These are phyloP conservation scores for Hydnomerulius pinastri DNA, from an alignment of 768 basidiomycete species.

Conservation along the genomic window DNA sequence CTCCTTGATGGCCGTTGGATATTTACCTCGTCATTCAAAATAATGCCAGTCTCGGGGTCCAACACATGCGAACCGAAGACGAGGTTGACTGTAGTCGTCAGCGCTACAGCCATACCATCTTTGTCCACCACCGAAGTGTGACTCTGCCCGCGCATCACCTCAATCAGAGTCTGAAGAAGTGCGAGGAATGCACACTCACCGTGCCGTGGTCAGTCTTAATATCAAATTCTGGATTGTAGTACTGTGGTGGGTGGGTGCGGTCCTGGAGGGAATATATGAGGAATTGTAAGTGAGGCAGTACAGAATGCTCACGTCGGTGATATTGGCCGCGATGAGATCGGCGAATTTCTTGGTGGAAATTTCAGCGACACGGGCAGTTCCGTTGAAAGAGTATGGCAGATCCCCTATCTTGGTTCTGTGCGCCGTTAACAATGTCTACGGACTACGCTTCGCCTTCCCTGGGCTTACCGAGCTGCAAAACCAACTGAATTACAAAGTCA, in stretches of 20 bases:
- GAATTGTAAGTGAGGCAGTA: constrained; percentile 2
- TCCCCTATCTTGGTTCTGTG: constrained; percentile 84
- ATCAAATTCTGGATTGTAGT: constrained; percentile 85
- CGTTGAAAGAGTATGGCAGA: constrained; percentile 59
- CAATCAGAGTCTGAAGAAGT: constrained; percentile 4
- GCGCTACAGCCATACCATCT: constrained; percentile 81
- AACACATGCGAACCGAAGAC: constrained; percentile 89
- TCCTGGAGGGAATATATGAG: constrained; percentile 49
- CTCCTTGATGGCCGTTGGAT: background rate
- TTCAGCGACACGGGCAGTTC: constrained; percentile 54
- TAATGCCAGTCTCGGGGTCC: constrained; percentile 83
- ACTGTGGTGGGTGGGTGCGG: constrained; percentile 74
- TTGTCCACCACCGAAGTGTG: constrained; percentile 84
- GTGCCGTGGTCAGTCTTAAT: constrained; percentile 85
- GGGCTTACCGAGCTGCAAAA: constrained; percentile 59
- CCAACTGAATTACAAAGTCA: constrained; percentile 44
- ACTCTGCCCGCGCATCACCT: constrained; percentile 49
- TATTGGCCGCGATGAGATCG: constrained; percentile 56
- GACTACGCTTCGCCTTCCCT: constrained; percentile 4
- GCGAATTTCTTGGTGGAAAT: constrained; percentile 75
- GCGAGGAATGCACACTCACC: constrained; percentile 40
- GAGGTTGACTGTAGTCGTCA: constrained; percentile 89
- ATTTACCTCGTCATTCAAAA: constrained; percentile 82
- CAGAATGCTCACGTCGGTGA: constrained; percentile 74
- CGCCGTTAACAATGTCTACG: constrained; percentile 3